Evolutionary conservation across 1,284 basidiomycete species (phyloP).

Genomic region (Trichosporon inkin): DNA sequence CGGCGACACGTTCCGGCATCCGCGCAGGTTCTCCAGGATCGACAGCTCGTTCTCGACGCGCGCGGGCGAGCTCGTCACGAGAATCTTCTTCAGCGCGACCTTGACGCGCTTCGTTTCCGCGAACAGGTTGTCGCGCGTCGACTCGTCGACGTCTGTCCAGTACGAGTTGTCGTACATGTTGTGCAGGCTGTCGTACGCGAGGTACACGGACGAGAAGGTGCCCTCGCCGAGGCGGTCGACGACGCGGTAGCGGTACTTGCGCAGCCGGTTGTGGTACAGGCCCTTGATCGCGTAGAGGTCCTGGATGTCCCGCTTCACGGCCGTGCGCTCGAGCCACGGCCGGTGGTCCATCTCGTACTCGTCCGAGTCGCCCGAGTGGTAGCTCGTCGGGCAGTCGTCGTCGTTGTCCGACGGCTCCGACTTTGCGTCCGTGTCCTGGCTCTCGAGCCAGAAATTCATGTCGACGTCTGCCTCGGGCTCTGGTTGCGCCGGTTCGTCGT

Average conservation of each 20-base stretch:
- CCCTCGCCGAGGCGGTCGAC: constrained; percentile 90
- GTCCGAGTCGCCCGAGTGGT: constrained; percentile 47
- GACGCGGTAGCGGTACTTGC: constrained; percentile 62
- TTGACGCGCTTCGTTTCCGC: constrained; percentile 53
- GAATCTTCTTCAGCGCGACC: constrained; percentile 94
- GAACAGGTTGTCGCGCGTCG: constrained; percentile 6
- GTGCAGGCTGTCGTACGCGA: constrained; percentile 77
- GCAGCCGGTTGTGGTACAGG: constrained; percentile 13
- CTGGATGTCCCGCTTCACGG: constrained; percentile 71
- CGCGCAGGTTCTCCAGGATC: constrained; percentile 75
- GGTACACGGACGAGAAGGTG: constrained; percentile 98
- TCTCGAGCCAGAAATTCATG: constrained; percentile 34
- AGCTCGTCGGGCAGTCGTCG: constrained; percentile 27
- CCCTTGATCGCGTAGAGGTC: constrained; percentile 43
- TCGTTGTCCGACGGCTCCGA: constrained; percentile 8
- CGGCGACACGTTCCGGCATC: constrained; percentile 79
- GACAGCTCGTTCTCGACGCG: constrained; percentile 90
- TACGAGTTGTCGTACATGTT: constrained; percentile 72
- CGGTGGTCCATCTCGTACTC: constrained; percentile 48
- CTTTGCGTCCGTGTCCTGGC: constrained; percentile 17
- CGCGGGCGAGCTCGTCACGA: constrained; percentile 89
- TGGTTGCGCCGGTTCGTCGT: constrained; percentile 22
- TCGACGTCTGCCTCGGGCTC: constrained; percentile 16
- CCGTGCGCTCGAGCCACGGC: constrained; percentile 64
- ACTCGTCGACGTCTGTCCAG: constrained; percentile 61